These are phyloP conservation scores for Ustilago trichophora DNA, from an alignment of 1,284 basidiomycete genomes.

Conservation along the genomic window DNA sequence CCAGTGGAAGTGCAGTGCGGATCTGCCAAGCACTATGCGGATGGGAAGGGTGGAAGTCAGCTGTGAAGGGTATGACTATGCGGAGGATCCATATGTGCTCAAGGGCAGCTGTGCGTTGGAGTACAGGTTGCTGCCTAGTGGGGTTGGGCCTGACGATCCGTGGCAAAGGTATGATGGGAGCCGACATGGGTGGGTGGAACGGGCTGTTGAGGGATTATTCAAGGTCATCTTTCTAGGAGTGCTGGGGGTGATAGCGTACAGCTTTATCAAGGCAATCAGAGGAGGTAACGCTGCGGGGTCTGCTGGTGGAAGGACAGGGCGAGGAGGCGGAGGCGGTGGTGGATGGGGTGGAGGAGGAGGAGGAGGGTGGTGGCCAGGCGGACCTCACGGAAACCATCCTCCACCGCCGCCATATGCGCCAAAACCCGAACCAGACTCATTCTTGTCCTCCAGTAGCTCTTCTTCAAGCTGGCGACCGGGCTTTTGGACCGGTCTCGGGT, in stretches of 20 bases:
- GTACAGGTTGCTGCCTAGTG: conserved; percentile 40
- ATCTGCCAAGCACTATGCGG: conserved; percentile 80
- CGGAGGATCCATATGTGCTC: conserved; percentile 82
- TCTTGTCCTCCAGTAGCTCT: conserved; percentile 1
- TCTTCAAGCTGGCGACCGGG: conserved; percentile 43
- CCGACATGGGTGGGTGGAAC: conserved; percentile 21
- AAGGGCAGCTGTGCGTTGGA: conserved; percentile 69
- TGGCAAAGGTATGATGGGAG: conserved; percentile 3
- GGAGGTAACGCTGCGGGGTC: conserved; percentile 45
- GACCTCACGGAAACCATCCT: conserved; percentile 4
- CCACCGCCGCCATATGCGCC: conserved; percentile 81
- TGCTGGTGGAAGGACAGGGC: conserved; percentile 45
- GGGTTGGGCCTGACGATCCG: conserved; percentile 13
- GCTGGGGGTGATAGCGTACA: conserved; percentile 28
- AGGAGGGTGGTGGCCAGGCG: conserved; percentile 47
- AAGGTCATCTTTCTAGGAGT: conserved; percentile 71
- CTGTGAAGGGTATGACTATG: conserved; percentile 85
- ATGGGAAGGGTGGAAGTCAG: conserved; percentile 83
- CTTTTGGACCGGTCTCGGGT: conserved; percentile 54
- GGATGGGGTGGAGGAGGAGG: conserved; percentile 56
- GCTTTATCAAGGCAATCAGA: conserved; percentile 21
- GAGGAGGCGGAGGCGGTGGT: conserved; percentile 69
- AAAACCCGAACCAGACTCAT: conserved; percentile 66
- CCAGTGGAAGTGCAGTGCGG: conserved; percentile 78
- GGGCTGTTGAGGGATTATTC: conserved; percentile 70